These are phyloP conservation scores for Chlorella sp. DNA, from an alignment of 139 green algal species.

Conservation along the genomic window DNA sequence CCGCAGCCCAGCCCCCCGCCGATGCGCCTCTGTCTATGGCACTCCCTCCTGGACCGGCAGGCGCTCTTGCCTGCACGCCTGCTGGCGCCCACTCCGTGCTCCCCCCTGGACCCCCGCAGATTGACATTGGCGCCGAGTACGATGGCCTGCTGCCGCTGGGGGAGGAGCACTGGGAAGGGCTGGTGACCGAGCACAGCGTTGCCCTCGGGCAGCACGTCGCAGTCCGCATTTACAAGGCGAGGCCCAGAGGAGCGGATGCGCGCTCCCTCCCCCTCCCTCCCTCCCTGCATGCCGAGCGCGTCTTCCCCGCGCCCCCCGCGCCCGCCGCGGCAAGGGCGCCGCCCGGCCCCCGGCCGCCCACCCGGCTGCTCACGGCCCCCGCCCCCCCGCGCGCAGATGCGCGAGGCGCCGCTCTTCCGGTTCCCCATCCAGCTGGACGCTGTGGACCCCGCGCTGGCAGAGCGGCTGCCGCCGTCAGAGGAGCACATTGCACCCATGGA, in stretches of 20 bases:
- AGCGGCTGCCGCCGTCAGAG: neutral
- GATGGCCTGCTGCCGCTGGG: slow-evolving; percentile 30
- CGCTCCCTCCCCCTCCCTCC: neutral
- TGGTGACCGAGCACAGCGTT: neutral
- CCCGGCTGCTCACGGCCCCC: slow-evolving; percentile 21
- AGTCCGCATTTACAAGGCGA: too few relatives aligned
- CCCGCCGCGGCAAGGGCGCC: neutral
- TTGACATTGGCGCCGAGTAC: slow-evolving; percentile 36
- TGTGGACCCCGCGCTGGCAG: neutral
- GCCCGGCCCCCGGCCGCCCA: neutral
- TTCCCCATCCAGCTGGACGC: slow-evolving; percentile 29
- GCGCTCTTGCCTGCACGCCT: neutral
- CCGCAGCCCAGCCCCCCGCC: neutral
- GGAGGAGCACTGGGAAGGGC: slow-evolving; percentile 21
- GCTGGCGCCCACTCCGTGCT: neutral
- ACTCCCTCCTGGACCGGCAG: too few relatives aligned
- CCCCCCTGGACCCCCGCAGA: neutral
- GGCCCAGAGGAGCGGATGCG: neutral
- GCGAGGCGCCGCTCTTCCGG: slow-evolving; percentile 18
- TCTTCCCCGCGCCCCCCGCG: neutral
- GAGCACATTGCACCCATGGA: slow-evolving; percentile 28
- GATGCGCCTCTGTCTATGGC: neutral
- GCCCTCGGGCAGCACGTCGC: neutral
- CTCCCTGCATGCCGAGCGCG: neutral
- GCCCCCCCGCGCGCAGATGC: too few relatives aligned